Percentiles rank a stretch among this genome's conserved stretches.
phyloP scores from a whole-genome alignment of 2,329 filamentous ascomycete genomes.

The Teratosphaeriaceae sp. region DNA sequence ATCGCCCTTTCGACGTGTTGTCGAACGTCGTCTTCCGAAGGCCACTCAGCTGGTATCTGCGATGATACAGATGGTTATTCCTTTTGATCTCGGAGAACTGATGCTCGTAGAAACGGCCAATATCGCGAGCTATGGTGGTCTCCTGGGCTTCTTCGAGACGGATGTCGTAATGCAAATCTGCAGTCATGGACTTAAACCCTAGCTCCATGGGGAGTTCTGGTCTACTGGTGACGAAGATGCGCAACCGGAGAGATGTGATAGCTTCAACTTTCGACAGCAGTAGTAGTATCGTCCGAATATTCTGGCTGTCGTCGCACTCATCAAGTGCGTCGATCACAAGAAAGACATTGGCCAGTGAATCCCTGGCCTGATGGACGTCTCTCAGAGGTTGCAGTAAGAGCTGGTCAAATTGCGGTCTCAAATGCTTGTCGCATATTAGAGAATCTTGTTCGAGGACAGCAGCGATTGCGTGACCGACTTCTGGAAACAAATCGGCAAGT shows the following conservation, averaged over 20 bases:
- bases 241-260: slow-evolving; percentile 9
- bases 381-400: slow-evolving; percentile 9
- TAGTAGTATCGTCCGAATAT: slow-evolving; percentile 12
- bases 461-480: neutral
- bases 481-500: slow-evolving; percentile 6
- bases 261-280: slow-evolving; percentile 11
- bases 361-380: neutral
- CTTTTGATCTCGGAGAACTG: slow-evolving; percentile 11
- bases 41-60: slow-evolving; percentile 16
- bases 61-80: slow-evolving; percentile 5
- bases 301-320: slow-evolving; percentile 23
- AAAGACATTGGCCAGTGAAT: slow-evolving; percentile 4
- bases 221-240: slow-evolving; percentile 20
- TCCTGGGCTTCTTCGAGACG: slow-evolving; percentile 15
- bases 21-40: slow-evolving; percentile 14
- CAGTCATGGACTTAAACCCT: slow-evolving; percentile 1
- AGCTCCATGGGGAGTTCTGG: slow-evolving; percentile 16
- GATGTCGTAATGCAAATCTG: slow-evolving; percentile 12
- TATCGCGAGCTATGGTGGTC: slow-evolving; percentile 23
- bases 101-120: slow-evolving; percentile 16
- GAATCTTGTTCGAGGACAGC: slow-evolving; percentile 4
- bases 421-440: neutral
- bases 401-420: slow-evolving; percentile 10
- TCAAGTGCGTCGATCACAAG: slow-evolving; percentile 28
- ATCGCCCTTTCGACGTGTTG: slow-evolving; percentile 18